Evolutionary conservation across 164 flowering plant genomes (phyloP).

Genomic region (Chimonanthus salicifolius): DNA sequence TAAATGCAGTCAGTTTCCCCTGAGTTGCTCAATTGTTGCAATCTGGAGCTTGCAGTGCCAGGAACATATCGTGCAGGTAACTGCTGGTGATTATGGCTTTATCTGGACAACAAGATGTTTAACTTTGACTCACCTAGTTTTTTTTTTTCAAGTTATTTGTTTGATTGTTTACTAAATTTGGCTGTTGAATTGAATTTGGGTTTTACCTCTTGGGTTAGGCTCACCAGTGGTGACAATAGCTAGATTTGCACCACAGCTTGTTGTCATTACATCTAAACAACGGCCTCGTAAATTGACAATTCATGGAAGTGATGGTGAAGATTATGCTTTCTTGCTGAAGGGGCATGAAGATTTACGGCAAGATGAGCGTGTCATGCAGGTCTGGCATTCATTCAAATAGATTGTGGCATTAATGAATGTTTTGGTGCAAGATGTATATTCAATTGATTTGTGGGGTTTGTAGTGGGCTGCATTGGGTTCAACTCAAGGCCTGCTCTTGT

Average conservation of each 20-base stretch:
- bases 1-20: constrained; percentile 84
- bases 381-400: constrained; percentile 13
- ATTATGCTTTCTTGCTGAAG: constrained; percentile 87
- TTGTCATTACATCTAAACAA: constrained; percentile 93
- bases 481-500: neutral
- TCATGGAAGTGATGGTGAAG: constrained; percentile 95
- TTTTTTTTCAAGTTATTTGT: neutral
- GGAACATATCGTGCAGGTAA: constrained; percentile 96
- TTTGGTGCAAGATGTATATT: neutral
- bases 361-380: constrained; percentile 99
- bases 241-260: constrained; percentile 89
- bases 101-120: no score
- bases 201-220: constrained; percentile 29
- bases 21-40: constrained; percentile 63
- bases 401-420: neutral
- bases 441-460: neutral
- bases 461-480: neutral
- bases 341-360: constrained; percentile 99
- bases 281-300: constrained; percentile 95
- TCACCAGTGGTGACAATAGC: constrained; percentile 81
- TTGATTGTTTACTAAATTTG: neutral
- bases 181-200: neutral
- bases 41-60: constrained; percentile 96
- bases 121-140: no score
- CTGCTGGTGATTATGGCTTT: no score